Evolutionary conservation across 345 rosid genomes (phyloP), one percentile per base, ranked within the genome.

Genomic region (Melaleuca alternifolia): DNA sequence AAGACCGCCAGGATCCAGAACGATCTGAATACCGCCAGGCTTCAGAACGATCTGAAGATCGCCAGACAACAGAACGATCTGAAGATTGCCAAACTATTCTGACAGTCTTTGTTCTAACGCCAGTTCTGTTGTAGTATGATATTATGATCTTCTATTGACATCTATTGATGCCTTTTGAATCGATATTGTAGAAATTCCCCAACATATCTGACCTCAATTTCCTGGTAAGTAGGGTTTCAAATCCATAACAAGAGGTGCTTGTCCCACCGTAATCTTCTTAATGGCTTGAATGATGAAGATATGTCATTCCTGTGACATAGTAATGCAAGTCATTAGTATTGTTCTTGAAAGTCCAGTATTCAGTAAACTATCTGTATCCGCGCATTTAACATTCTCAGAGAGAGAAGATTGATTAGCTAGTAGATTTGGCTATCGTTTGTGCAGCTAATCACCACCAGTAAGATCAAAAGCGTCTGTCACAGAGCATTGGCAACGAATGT

Each of bases 391-490:
- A 10, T 33, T 65, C 77, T 65, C 12, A 65, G 44, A 65, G 77
- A 33, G 77, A 65, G 71, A 30, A 41, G 76, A 28, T 14, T 13
- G 13, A 51, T 14, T 57, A 11, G 65, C 65, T 57, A 1, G 26
- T 26, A 2, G 3, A 26, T 57, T 57, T 57, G 65, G 65, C 65
- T 57, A 62, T 90, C 85, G 86, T 30, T 16, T 41, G 4, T 50
- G 87, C 84, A 90, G 90, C 88, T 89, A 11, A 77, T 91, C 10
- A 44, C 90, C 4, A 90, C 89, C 26, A 90, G 91, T 86, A 86
- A 18, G 86, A 90, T 87, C 77, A 85, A 20, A 77, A 90, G 93
- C n/a, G 89, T 85, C 7, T 54, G 84, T 21, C 91, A 89, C 50
- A 84, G 91, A 83, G 92, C 86, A 1, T 3, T 89, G 65, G 90